Percentiles rank a stretch among this genome's conserved stretches.
These are phyloP conservation scores for Tillandsia fasciculata DNA, from an alignment of 176 grass and related monocot genomes.

Conservation along the genomic window DNA sequence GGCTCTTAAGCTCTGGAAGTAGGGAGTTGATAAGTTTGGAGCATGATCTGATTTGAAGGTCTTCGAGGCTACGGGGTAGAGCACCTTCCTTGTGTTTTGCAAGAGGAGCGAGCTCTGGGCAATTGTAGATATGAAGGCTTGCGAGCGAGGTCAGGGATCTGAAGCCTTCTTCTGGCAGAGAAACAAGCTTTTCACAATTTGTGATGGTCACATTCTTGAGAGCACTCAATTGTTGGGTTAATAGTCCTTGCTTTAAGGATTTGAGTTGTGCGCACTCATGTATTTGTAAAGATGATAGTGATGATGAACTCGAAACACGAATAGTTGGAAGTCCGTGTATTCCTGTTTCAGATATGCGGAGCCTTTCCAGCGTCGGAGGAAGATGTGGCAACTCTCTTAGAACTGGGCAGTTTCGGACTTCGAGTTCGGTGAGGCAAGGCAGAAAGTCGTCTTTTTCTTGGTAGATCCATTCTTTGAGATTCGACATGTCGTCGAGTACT, in stretches of 20 bases:
- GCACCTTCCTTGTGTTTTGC: slow-evolving; percentile 21
- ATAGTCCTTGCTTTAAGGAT: slow-evolving; percentile 18
- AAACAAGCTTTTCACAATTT: slow-evolving; percentile 31
- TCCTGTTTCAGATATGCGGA: slow-evolving; percentile 19
- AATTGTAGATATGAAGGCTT: slow-evolving; percentile 54
- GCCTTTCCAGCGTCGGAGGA: slow-evolving; percentile 13
- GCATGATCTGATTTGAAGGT: slow-evolving; percentile 46
- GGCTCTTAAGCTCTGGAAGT: slow-evolving; percentile 31
- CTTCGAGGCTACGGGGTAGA: slow-evolving; percentile 35
- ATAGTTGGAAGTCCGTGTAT: slow-evolving; percentile 7
- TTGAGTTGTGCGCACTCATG: too few relatives aligned
- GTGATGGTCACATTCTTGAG: slow-evolving; percentile 45
- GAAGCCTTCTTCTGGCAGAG: slow-evolving; percentile 46
- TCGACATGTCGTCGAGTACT: slow-evolving; percentile 17
- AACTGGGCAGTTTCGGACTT: slow-evolving; percentile 13
- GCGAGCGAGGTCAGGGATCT: slow-evolving; percentile 30
- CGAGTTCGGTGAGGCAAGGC: slow-evolving; percentile 9
- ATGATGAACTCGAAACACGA: too few relatives aligned
- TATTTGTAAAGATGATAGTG: too few relatives aligned
- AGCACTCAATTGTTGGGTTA: slow-evolving; percentile 29
- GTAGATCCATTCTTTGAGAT: slow-evolving; percentile 7
- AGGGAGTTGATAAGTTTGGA: slow-evolving; percentile 42
- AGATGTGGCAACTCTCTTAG: slow-evolving; percentile 9
- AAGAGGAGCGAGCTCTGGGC: slow-evolving; percentile 26
- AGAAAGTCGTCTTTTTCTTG: slow-evolving; percentile 3